phyloP scores from a whole-genome alignment of 805 yeast species.

The Yamadazyma endophytica region DNA sequence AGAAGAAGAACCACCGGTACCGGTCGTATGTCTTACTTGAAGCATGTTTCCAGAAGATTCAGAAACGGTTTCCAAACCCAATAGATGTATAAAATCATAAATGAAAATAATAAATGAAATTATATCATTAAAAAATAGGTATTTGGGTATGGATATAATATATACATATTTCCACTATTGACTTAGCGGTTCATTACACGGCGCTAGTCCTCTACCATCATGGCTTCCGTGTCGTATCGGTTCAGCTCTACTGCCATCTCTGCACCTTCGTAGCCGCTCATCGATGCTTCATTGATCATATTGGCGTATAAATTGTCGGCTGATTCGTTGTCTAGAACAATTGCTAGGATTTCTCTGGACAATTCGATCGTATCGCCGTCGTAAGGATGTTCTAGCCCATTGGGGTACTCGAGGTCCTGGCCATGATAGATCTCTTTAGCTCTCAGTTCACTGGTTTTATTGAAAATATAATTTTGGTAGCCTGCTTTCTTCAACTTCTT shows the following conservation, averaged over 20 bases:
- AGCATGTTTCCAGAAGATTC: constrained; percentile 96
- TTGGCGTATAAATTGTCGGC: constrained; percentile 70
- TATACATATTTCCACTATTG: neutral
- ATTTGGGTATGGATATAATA: neutral
- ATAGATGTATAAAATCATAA: no score
- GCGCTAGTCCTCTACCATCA: no score
- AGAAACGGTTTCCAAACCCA: constrained; percentile 92
- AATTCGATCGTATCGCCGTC: constrained; percentile 61
- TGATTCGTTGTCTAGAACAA: constrained; percentile 69
- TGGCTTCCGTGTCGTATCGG: no score
- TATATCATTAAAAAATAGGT: neutral
- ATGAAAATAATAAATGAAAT: constrained; percentile 2
- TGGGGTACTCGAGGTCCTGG: constrained; percentile 42
- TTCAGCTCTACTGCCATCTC: constrained; percentile 24
- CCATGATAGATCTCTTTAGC: constrained; percentile 35
- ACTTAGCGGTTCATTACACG: no score
- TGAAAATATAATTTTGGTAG: constrained; percentile 34
- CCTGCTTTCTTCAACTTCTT: constrained; percentile 29
- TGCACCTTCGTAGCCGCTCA: constrained; percentile 18
- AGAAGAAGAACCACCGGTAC: constrained; percentile 99
- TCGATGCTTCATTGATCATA: constrained; percentile 54
- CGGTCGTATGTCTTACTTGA: constrained; percentile 98
- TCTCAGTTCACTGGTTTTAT: constrained; percentile 40
- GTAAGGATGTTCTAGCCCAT: constrained; percentile 61
- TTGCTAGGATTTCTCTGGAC: constrained; percentile 67